Evolutionary conservation across 2,329 filamentous ascomycete genomes (phyloP).

Genomic region (Sarocladium oryzae): DNA sequence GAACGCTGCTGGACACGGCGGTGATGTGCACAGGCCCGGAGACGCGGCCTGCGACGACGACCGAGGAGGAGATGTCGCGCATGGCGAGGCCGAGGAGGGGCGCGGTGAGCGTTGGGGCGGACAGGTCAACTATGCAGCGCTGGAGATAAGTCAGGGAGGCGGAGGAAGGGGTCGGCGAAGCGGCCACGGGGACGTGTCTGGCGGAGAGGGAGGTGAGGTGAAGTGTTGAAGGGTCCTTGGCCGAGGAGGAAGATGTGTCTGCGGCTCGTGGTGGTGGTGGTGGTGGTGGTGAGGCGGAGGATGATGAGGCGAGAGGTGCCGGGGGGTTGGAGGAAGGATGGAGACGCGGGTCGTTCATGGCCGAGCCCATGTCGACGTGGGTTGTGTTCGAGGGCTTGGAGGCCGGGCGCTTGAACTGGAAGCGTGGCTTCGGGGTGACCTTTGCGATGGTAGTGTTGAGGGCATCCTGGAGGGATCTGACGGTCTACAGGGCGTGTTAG

Average conservation of each 20-base stretch:
- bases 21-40: conserved; percentile 81
- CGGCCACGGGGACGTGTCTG: conserved; percentile 68
- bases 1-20: conserved; percentile 60
- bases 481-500: conserved; percentile 42
- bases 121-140: conserved; percentile 75
- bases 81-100: conserved; percentile 65
- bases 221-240: conserved; percentile 57
- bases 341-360: conserved; percentile 37
- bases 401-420: conserved; percentile 60
- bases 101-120: conserved; percentile 48
- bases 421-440: conserved; percentile 70
- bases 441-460: conserved; percentile 63
- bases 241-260: conserved; percentile 59
- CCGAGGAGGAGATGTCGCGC: conserved; percentile 60
- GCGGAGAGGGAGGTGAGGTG: conserved; percentile 65
- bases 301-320: conserved; percentile 13
- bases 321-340: conserved; percentile 28
- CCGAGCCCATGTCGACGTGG: conserved; percentile 36
- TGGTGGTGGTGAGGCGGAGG: conserved; percentile 6
- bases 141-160: conserved; percentile 65
- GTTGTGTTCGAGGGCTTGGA: conserved; percentile 10
- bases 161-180: conserved; percentile 64
- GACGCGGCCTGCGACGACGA: conserved; percentile 75
- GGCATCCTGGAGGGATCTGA: conserved; percentile 76
- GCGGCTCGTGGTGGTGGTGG: conserved; percentile 36